Evolutionary conservation across 2,329 filamentous ascomycete genomes (phyloP).

Genomic region (Colletotrichum godetiae): DNA sequence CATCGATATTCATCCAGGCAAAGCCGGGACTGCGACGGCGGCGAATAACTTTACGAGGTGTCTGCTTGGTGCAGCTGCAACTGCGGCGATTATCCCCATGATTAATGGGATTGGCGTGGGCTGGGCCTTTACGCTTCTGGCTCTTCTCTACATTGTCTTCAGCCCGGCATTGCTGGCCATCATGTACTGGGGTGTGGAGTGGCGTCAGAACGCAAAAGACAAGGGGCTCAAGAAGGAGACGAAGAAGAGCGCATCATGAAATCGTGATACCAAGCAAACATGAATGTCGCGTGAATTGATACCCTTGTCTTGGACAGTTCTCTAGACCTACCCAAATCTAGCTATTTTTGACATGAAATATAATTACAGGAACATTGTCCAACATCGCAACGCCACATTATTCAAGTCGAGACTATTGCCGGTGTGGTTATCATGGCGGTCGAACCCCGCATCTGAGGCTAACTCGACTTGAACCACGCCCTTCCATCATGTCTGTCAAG

Average conservation of each 20-base stretch:
- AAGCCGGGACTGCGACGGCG: slow-evolving; percentile 65
- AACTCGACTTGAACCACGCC: neutral
- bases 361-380: neutral
- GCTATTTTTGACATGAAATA: neutral
- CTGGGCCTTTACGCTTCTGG: slow-evolving; percentile 63
- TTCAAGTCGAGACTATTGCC: neutral
- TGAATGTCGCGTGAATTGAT: neutral
- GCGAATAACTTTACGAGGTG: slow-evolving; percentile 68
- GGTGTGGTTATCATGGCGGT: neutral
- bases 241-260: slow-evolving; percentile 2
- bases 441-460: neutral
- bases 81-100: slow-evolving; percentile 63
- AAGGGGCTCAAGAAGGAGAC: slow-evolving; percentile 37
- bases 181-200: slow-evolving; percentile 55
- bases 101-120: slow-evolving; percentile 61
- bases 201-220: slow-evolving; percentile 50
- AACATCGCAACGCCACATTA: neutral
- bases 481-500: neutral
- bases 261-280: neutral
- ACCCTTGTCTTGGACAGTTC: neutral
- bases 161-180: slow-evolving; percentile 54
- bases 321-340: neutral
- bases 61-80: slow-evolving; percentile 63
- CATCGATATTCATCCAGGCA: slow-evolving; percentile 65
- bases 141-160: slow-evolving; percentile 52